Evolutionary conservation across 2,329 filamentous ascomycete species (phyloP).

Genomic region (Hirsutella thompsonii): DNA sequence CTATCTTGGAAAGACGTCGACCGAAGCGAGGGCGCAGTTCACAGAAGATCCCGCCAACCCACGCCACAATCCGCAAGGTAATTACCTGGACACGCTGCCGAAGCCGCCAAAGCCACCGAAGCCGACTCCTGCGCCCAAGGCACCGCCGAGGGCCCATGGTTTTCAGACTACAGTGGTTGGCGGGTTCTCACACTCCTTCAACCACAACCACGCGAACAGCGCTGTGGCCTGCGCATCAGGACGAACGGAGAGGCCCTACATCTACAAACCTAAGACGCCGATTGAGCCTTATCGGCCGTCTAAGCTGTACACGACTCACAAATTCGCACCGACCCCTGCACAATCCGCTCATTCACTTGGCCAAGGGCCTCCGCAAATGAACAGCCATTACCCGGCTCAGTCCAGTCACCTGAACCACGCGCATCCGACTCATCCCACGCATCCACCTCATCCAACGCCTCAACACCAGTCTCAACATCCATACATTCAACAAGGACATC

Average conservation of each 20-base stretch:
- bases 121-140: constrained; percentile 16
- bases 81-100: constrained; percentile 58
- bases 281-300: constrained; percentile 12
- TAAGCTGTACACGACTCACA: constrained; percentile 13
- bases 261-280: constrained; percentile 36
- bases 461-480: background rate
- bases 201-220: constrained; percentile 1
- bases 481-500: constrained; percentile 3
- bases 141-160: constrained; percentile 6
- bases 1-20: constrained; percentile 76
- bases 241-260: constrained; percentile 34
- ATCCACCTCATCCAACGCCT: no score
- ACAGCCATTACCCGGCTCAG: constrained; percentile 11
- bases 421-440: no score
- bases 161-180: constrained; percentile 3
- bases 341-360: constrained; percentile 3
- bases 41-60: constrained; percentile 56
- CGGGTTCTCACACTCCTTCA: constrained; percentile 4
- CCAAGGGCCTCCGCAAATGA: background rate
- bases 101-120: constrained; percentile 32
- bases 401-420: background rate
- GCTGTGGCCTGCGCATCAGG: no score
- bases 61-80: constrained; percentile 55
- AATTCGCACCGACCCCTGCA: constrained; percentile 8
- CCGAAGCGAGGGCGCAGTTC: constrained; percentile 83